Percentiles rank a stretch among this genome's conserved stretches.
Evolutionary conservation across 2,329 filamentous ascomycete species (phyloP).

Genomic region (Penicillium sp.): DNA sequence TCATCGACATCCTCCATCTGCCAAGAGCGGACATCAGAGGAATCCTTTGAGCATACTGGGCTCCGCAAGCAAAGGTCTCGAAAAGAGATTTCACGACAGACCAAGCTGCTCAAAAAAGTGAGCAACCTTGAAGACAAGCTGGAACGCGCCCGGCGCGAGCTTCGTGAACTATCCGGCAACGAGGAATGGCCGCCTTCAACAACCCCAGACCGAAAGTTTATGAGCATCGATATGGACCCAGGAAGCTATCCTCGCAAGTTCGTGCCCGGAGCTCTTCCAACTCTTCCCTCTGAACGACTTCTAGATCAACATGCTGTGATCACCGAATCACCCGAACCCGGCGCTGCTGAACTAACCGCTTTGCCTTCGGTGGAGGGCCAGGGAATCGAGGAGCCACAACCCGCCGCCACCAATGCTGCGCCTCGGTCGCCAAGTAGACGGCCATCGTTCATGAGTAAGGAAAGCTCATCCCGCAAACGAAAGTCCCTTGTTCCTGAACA

Average conservation of each 20-base stretch:
- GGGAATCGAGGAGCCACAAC: constrained; percentile 13
- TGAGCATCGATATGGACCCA: constrained; percentile 28
- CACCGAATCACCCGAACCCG: constrained; percentile 12
- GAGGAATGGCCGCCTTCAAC: constrained; percentile 24
- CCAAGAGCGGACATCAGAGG: constrained; percentile 24
- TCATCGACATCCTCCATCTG: constrained; percentile 16
- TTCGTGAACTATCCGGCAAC: constrained; percentile 52
- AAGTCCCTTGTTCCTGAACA: constrained; percentile 37
- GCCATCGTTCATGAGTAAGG: constrained; percentile 26
- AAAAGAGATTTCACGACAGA: constrained; percentile 59
- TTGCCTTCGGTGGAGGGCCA: constrained; percentile 16
- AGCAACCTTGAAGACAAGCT: constrained; percentile 63
- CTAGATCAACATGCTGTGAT: constrained; percentile 36
- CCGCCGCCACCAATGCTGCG: constrained; percentile 2
- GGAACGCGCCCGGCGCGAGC: constrained; percentile 56
- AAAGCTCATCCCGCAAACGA: constrained; percentile 38
- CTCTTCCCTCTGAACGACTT: constrained; percentile 50
- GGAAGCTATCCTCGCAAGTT: constrained; percentile 38
- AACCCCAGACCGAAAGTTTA: constrained; percentile 10
- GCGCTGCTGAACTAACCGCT: constrained; percentile 13
- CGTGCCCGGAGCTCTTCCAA: constrained; percentile 45
- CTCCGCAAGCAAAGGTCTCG: constrained; percentile 55
- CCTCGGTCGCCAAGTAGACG: constrained; percentile 19
- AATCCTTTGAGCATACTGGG: constrained; percentile 23
- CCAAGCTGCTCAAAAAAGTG: constrained; percentile 60